Evolutionary conservation across 2,329 filamentous ascomycete genomes (phyloP), one percentile per base, ranked within the genome.

Genomic region (Curvularia sp.): DNA sequence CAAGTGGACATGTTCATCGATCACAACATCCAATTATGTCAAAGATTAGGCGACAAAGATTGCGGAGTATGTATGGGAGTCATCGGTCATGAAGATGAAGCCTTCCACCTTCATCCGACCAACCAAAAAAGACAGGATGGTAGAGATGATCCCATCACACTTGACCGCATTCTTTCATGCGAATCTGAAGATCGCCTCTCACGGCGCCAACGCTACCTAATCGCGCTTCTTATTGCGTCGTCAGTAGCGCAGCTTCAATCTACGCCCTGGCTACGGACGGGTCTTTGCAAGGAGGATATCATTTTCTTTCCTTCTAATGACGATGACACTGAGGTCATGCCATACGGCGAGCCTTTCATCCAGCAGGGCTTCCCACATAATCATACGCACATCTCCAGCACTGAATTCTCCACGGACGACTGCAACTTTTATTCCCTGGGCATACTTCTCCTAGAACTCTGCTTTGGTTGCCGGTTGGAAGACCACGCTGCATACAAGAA

Each of bases 241-340:
- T 45, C 42, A 12, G 42, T 45, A 45, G 42, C 42, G 28, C 42
- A 45, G 28, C 25, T 45, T 5, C 25, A 28, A n/a, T 45, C 42
- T 10, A 45, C 42, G 3, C 42, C 25, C 25, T 45, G 42, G 42
- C 25, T 45, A 28, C 25, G 42, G 42, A 28, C 42, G 13, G 42
- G 42, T 4, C 42, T 45, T 45, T 45, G 23, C 42, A 45, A 45
- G 12, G 42, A 45, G 13, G 42, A 45, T 27, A 10, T 45, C 7
- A 45, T 45, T 6, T 45, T 45, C 25, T 28, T 45, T 18, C 23
- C 42, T 19, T 18, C 19, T 27, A 27, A 9, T 28, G 3, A 45
- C 2, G 42, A 45, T 2, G 13, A 45, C 3, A 45, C 5, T 2
- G 42, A 28, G 2, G 6, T 18, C 12, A 2, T 45, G 15, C 42